Evolutionary conservation across 495 filamentous ascomycete genomes (phyloP), one percentile per base, ranked within the genome.

Genomic region (Bryoglossum gracile): DNA sequence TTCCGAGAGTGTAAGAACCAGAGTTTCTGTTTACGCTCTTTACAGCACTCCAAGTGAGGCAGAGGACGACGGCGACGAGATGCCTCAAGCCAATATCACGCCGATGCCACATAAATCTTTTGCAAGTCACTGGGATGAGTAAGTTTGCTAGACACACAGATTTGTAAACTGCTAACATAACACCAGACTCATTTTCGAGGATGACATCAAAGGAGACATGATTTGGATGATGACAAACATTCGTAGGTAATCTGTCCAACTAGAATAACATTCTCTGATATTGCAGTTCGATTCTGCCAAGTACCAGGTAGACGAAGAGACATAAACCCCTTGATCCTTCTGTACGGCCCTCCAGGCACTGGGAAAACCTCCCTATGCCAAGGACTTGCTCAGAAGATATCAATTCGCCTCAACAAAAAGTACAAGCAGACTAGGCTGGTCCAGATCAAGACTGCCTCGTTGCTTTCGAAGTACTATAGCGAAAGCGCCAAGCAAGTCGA

Each of bases 331-430:
- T 19, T 66, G 22, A 46, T 76, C 1, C 57, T 80, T 16, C 64
- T 80, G 10, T 64, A 72, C 52, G 76, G 76, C 1, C 72, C 74
- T 8, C 70, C 75, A 5, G 76, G 76, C 1, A 74, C 70, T 10
- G 76, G 76, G 9, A 80, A 80, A 50, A 72, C 69, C 6, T 72
- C 64, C 17, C 55, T 77, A 6, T 75, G 66, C 55, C 69, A 70
- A 30, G 74, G 65, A 3, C 62, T 78, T 2, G 67, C 73, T 3
- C 76, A 78, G 43, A 76, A 75, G 56, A 62, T 80, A 18, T 67
- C 73, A 22, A 79, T 79, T 44, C 68, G 76, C 0, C 58, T 77
- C 4, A 61, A 63, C 17, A 59, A 68, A n/a, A 41, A 57, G 17
- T 77, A 66, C 47, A 54, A 60, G 0, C 50, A 54, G 3, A 64